Base-by-base conservation (phyloP, 2,329 filamentous ascomycete species). In the Neofusicoccum umdonicola region DNA sequence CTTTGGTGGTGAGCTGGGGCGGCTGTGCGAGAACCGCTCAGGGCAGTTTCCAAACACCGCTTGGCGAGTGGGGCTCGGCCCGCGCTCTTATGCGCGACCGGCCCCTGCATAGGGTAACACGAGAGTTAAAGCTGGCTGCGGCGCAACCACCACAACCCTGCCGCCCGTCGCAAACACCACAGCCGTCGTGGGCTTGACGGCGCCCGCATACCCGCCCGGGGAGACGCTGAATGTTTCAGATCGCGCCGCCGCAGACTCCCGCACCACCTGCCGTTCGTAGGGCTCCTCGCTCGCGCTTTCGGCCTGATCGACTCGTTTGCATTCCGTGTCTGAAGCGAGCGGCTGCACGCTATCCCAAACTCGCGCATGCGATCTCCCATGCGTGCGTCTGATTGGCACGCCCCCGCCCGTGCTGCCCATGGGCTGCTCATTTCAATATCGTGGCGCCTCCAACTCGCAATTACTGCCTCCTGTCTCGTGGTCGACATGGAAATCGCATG, bases 361-460 rank as follows among this genome's bases (percentile, higher is more conserved):
- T 60, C n/a, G 56, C 42, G 22, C 41, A 7, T 37, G 41, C 42
- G 56, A 60, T 60, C 56, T 60, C 31, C 56, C 19, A 9, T 1
- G 27, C 27, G 31, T 19, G 4, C 27, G 8, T 27, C 27, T 60
- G 42, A 60, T 60, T 60, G 56, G 56, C 56, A 60, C 42, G 12
- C 42, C 5, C 56, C 42, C 15, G 56, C 56, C 56, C 42, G 56
- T 60, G 56, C 56, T 27, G 12, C 12, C 31, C 22, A 48, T 48
- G 56, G 56, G 42, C 56, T 60, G 56, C 42, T 60, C 56, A 60
- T 60, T 60, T 60, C 56, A 60, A 60, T 60, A 60, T 60, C 56
- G 56, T 60, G 56, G 56, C 56, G 56, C 56, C 31, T 60, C 39
- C 56, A 45, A 37, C 56, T 60, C 56, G 42, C 56, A 47, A 60